Conservation (phyloP, 2,329 filamentous ascomycete genomes). For the Hymenoscyphus salicellus region DNA sequence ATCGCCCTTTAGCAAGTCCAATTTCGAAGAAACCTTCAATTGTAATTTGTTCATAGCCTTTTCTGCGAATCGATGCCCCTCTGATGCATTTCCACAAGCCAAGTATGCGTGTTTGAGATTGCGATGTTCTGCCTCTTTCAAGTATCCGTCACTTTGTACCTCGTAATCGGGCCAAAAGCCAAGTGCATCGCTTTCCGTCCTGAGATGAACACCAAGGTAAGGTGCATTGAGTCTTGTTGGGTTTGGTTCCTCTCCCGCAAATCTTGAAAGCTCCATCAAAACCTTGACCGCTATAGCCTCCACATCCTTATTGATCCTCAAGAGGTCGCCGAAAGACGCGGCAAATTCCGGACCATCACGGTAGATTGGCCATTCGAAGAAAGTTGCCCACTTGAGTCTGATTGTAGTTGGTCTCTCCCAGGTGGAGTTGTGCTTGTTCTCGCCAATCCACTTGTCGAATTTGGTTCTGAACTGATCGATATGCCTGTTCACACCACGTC, state of each 20-base stretch:
- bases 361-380: slow-evolving; percentile 44
- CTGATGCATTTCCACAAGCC: slow-evolving; percentile 45
- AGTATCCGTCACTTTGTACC: slow-evolving; percentile 42
- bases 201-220: slow-evolving; percentile 44
- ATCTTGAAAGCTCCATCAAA: slow-evolving; percentile 36
- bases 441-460: slow-evolving; percentile 29
- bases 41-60: slow-evolving; percentile 36
- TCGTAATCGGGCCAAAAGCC: slow-evolving; percentile 46
- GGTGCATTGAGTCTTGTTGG: slow-evolving; percentile 19
- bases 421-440: slow-evolving; percentile 18
- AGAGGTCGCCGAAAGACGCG: slow-evolving; percentile 44
- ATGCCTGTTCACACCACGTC: slow-evolving; percentile 30
- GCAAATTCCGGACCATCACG: slow-evolving; percentile 48
- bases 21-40: slow-evolving; percentile 43
- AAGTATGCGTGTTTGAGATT: slow-evolving; percentile 43
- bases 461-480: slow-evolving; percentile 29
- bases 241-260: slow-evolving; percentile 29
- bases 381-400: slow-evolving; percentile 30
- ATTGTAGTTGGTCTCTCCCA: slow-evolving; percentile 23
- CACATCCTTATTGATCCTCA: slow-evolving; percentile 43
- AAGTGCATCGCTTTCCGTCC: slow-evolving; percentile 48
- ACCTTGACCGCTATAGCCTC: slow-evolving; percentile 41
- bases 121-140: slow-evolving; percentile 36
- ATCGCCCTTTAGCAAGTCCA: slow-evolving; percentile 41
- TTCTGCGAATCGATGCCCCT: slow-evolving; percentile 40